Base-by-base conservation (phyloP, 257 asterid genomes). In the Nyctanthes arbortristis region DNA sequence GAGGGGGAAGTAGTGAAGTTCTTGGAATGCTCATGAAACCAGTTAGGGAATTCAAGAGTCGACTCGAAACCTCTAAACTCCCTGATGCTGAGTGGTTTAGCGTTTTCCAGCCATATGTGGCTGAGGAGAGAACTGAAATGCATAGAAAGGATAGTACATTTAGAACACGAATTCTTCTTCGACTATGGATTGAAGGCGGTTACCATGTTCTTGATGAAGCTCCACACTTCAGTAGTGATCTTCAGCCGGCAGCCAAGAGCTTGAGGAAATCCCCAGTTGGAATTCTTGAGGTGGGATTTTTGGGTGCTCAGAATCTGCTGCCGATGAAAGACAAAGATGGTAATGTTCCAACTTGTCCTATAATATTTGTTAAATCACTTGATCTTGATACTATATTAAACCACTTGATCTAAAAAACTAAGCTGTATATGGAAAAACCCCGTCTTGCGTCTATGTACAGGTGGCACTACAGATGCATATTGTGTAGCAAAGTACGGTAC, bases 201-300 rank as follows among this genome's bases (percentile, higher is more conserved):
- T 93, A 93, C 79, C 98, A 93, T 65, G 98, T 93, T 25, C 89
- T 90, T 49, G 98, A 93, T 11, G 98, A 93, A 76, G 82, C 96
- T 24, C 89, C 93, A 0, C 92, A 88, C 76, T 93, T 81, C 71
- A 93, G 96, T 80, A 93, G 98, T 29, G 96, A 93, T 78, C 93
- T 88, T 61, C 93, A 84, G 78, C 98, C 98, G 1, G 85, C 97
- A 1, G 82, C 96, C 0, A 90, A 84, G 64, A 72, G 60, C 52
- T 63, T 93, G 70, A 77, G 97, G 59, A 90, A 88, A 77, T 83
- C 90, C 16, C 66, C 84, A 59, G 80, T 93, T 25, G 98, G 98
- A 14, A 73, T 90, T 76, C 96, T 93, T 55, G 96, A 93, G 81
- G 67, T 93, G 16, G 98, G 98, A 13, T 88, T 93, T 69, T 74